Base-by-base conservation (phyloP, 441 rosid genomes). In the Viola pubescens region DNA sequence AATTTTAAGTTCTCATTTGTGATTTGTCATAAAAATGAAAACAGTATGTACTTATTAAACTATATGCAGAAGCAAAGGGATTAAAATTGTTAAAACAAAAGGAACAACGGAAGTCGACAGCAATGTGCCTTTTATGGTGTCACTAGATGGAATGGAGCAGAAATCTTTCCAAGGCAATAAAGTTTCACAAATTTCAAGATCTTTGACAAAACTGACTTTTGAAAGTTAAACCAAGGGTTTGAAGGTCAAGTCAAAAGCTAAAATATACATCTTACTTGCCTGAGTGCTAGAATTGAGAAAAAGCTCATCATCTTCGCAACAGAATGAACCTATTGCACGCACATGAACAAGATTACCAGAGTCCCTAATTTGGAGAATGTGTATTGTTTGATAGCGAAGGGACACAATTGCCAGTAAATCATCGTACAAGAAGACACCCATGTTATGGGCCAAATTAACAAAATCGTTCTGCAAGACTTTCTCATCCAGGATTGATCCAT, bases 291-390 rank as follows among this genome's bases (percentile, higher is more conserved):
- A 86, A 73, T 77, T 80, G 59, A 94, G 83, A 69, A 94, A 94
- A 69, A 94, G 96, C 67, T 88, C 96, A 56, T 94, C 98, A 65
- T 89, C 97, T 69, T 94, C 97, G 37, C 65, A 89, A 68, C 97
- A 94, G 64, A 81, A 88, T 56, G 82, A 74, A 13, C 97, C 99
- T 44, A 94, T 83, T 37, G 86, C 89, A 67, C 95, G 89, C 39
- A 88, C 84, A 70, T 94, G 86, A 54, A 94, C 99, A 66, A 94
- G 83, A 67, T 80, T 72, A 54, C 97, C 97, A 1, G 87, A 88
- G 69, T 94, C 97, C 71, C 94, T 87, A 68, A 94, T 84, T 77
- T 90, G 96, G 61, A 94, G 83, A 65, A 94, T 74, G 73, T 88
- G 94, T 70, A 90, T 83, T 10, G 72, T 94, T 79, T 94, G 99